Conservation (phyloP, 1,284 basidiomycete genomes). For the Cerrena zonata region DNA sequence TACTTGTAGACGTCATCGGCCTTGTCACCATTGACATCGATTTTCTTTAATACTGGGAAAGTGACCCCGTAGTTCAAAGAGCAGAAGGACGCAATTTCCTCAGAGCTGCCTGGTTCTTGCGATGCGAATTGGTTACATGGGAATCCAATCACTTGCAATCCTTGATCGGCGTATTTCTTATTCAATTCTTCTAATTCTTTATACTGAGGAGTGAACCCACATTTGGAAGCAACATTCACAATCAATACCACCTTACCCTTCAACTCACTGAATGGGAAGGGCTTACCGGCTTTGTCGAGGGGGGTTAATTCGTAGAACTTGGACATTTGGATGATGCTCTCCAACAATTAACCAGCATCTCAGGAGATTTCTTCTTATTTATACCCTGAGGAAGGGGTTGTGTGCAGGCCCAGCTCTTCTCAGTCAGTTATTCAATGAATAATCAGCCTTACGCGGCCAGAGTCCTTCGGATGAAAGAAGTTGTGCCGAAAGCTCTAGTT, state of each 20-base stretch:
- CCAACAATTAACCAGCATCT: too few species aligned
- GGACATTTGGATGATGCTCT: conserved; percentile 7
- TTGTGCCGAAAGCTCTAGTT: too few species aligned
- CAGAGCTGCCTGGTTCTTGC: conserved; percentile 73
- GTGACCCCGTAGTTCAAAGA: conserved; percentile 74
- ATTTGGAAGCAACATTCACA: conserved; percentile 70
- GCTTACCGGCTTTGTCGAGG: conserved; percentile 46
- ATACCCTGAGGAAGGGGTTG: too few species aligned
- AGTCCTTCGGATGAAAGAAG: too few species aligned
- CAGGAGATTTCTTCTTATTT: too few species aligned
- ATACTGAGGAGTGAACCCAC: conserved; percentile 87
- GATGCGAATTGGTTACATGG: conserved; percentile 82
- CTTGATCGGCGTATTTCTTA: conserved; percentile 77
- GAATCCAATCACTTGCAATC: conserved; percentile 79
- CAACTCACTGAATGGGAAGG: conserved; percentile 59
- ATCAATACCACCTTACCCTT: conserved; percentile 73
- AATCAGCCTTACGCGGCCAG: too few species aligned
- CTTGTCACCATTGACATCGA: conserved; percentile 83
- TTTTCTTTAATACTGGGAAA: conserved; percentile 83
- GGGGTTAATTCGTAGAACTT: conserved; percentile 61
- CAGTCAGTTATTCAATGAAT: too few species aligned
- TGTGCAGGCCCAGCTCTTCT: too few species aligned
- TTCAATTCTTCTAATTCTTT: conserved; percentile 79
- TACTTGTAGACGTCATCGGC: conserved; percentile 80
- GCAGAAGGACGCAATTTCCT: conserved; percentile 64